Evolutionary conservation across 768 basidiomycete species (phyloP), one percentile per base, ranked within the genome.

Genomic region (Tricholoma matsutake): DNA sequence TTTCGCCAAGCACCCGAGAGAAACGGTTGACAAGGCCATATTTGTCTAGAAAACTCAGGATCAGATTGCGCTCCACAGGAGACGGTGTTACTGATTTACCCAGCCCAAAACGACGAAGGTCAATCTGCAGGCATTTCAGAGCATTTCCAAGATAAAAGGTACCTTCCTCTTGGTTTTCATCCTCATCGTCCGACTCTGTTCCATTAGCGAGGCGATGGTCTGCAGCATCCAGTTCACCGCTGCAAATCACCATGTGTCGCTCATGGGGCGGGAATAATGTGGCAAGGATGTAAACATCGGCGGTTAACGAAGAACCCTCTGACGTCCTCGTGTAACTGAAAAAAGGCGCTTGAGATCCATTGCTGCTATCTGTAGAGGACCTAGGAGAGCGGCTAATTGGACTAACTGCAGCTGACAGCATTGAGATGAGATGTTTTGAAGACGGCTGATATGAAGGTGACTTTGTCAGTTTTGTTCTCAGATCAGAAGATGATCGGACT

Each of bases 21-120:
- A 90, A 91, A 39, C 86, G 83, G 70, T 85, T 89, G 52, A 92
- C 89, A 7, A 93, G 79, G 34, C 91, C 91, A 64, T 89, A 81
- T 66, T 89, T 90, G 68, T 92, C 91, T 88, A 66, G 22, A 9
- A 29, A 31, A 31, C 5, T 28, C 13, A 32, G 29, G 6, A 18
- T 53, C 29, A 53, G 31, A 2, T 32, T 18, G 9, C 29, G 6
- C 8, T 53, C 29, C 16, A 8, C 29, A 16, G 16, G 8, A 14
- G 29, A n/a, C 51, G 32, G 32, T 7, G n/a, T 10, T 32, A 18
- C 9, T 25, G 3, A 76, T 81, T 65, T 68, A 84, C 88, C 88
- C 59, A 91, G 74, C 20, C 89, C 90, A 70, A 88, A 91, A 45
- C 83, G 80, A 16, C 84, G 81, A 60, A 93, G 68, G 71, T 92